Evolutionary conservation across 176 grass and related monocot genomes (phyloP), one percentile per base, ranked within the genome.

Genomic region (Oryza longistaminata): DNA sequence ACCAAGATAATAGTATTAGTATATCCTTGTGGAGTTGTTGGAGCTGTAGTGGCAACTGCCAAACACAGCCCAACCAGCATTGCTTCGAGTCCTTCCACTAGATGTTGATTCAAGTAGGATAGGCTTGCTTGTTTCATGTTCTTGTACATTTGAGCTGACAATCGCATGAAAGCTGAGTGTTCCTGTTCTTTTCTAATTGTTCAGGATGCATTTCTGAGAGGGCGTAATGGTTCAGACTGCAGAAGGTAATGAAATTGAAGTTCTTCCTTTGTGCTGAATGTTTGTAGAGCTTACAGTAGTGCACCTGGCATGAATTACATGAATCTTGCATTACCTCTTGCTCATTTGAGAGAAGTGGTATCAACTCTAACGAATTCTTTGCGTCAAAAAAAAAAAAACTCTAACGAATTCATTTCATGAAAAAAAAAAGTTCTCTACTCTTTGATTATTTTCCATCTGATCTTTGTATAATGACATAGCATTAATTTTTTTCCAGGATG

Each of bases 181-280:
- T 35, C 24, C 34, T 76, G 45, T 26, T 22, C 26, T 37, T 66
- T 42, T 66, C 33, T 50, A 72, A 71, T 78, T 88, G 53, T 82
- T 35, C 81, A 83, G 86, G 49, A 21, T 70, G 65, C 71, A 64
- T 83, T 66, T 29, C 55, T 66, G 17, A 71, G 43, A 64, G 22
- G 64, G 19, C 12, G 1, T 26, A 15, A 70, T 49, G 26, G 10
- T 25, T 49, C 69, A 73, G 58, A 62, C 8, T 9, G 9, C 58
- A 62, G 45, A 85, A 76, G 88, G 82, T 85, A 89, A 33, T 64
- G 71, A 75, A 75, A 0, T 39, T 74, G n/a, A 75, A 53, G 31
- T 72, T 69, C 9, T 37, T 80, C 37, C 21, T 75, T 83, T 67
- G 34, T 43, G 16, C 17, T 67, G 22, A 79, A 73, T 88, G 16